Percentiles rank a stretch among this genome's conserved stretches.
Evolutionary conservation across 441 rosid species (phyloP).

Genomic region (Erodium trifolium): DNA sequence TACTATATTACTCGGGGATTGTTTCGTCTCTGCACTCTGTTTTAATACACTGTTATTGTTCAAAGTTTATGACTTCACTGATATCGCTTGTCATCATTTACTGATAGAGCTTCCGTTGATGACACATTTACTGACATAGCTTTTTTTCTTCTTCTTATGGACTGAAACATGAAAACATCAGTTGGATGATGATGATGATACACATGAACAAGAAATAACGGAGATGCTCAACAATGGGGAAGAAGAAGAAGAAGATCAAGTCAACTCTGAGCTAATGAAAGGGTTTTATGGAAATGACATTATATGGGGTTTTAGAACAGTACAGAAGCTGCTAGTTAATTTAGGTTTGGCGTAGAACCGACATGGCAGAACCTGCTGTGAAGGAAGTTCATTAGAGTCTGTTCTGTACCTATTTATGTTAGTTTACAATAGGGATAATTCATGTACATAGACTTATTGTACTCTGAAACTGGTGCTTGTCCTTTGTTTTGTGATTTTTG

Average conservation of each 20-base stretch:
- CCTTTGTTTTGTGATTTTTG: neutral
- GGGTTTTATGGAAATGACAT: slow-evolving; percentile 35
- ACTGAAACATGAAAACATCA: slow-evolving; percentile 20
- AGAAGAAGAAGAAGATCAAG: slow-evolving; percentile 21
- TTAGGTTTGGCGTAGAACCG: slow-evolving; percentile 39
- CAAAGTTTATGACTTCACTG: too few relatives aligned
- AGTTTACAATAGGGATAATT: neutral
- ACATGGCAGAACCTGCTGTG: neutral
- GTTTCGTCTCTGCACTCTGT: too few relatives aligned
- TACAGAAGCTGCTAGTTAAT: slow-evolving; percentile 44
- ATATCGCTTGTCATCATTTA: too few relatives aligned
- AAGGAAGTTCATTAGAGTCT: neutral
- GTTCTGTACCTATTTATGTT: neutral
- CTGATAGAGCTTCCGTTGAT: too few relatives aligned
- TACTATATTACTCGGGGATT: neutral
- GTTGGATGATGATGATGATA: slow-evolving; percentile 27
- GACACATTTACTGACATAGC: neutral
- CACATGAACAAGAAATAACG: slow-evolving; percentile 11
- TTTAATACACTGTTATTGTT: neutral
- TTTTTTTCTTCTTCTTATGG: neutral
- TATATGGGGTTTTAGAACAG: slow-evolving; percentile 53
- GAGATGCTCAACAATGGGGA: slow-evolving; percentile 9
- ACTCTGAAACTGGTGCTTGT: neutral
- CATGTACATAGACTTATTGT: neutral
- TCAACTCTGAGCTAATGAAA: slow-evolving; percentile 9